Percentiles rank a stretch among this genome's conserved stretches.
These are phyloP conservation scores for Zygosaccharomyces bailii DNA, from an alignment of 805 yeast genomes.

Conservation along the genomic window DNA sequence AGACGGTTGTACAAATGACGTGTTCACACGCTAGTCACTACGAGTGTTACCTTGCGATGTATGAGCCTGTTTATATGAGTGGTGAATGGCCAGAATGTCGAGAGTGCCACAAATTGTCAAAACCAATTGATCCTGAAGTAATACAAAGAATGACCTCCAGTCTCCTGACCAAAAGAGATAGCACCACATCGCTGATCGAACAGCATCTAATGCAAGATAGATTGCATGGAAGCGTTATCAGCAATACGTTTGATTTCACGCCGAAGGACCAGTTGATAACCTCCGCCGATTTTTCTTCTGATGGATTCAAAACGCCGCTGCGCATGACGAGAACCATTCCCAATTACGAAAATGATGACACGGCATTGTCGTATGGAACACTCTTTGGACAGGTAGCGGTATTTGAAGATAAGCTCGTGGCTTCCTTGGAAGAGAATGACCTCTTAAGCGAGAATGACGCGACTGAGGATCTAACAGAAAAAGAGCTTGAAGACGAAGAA, in stretches of 20 bases:
- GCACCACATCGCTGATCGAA: slow-evolving; percentile 5
- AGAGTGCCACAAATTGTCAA: slow-evolving; percentile 24
- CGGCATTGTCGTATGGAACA: slow-evolving; percentile 1
- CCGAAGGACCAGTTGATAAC: slow-evolving; percentile 32
- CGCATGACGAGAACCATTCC: slow-evolving; percentile 4
- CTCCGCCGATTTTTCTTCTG: slow-evolving; percentile 30
- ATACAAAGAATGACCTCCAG: slow-evolving; percentile 28
- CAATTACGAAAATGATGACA: slow-evolving; percentile 4
- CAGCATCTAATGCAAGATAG: slow-evolving; percentile 24
- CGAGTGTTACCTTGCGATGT: slow-evolving; percentile 40
- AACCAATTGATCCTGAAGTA: slow-evolving; percentile 32
- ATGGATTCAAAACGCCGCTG: slow-evolving; percentile 27
- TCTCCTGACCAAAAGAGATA: slow-evolving; percentile 13
- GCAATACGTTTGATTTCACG: slow-evolving; percentile 19
- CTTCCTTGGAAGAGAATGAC: background rate
- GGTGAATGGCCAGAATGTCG: slow-evolving; percentile 29
- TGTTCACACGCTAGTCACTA: slow-evolving; percentile 47
- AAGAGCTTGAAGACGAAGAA: background rate
- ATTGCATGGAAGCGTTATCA: slow-evolving; percentile 12
- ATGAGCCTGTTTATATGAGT: slow-evolving; percentile 19
- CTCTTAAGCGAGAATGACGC: background rate
- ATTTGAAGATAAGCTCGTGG: background rate
- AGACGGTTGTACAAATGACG: slow-evolving; percentile 40
- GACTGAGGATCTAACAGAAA: background rate
- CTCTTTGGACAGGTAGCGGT: background rate